phyloP scores from a whole-genome alignment of 148 eudicot species.

The Silene latifolia region DNA sequence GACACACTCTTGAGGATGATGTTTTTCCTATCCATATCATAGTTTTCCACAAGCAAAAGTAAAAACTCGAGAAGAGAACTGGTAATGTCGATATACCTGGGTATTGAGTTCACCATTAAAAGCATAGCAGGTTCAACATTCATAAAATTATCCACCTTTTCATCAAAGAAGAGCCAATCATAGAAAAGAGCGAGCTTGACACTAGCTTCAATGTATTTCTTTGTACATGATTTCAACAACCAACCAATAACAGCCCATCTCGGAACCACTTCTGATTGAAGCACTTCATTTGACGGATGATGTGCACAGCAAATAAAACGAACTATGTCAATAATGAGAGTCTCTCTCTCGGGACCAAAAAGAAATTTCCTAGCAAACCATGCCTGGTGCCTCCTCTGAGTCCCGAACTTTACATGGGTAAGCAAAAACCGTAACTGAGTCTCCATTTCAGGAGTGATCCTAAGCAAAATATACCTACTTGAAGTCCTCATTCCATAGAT shows the following conservation, averaged over 20 bases:
- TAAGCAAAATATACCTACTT: constrained; percentile 56
- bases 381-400: constrained; percentile 64
- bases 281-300: constrained; percentile 78
- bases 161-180: constrained; percentile 95
- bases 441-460: constrained; percentile 79
- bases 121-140: constrained; percentile 84
- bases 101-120: constrained; percentile 69
- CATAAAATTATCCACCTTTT: constrained; percentile 61
- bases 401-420: constrained; percentile 67
- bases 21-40: constrained; percentile 63
- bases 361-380: constrained; percentile 83
- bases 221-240: constrained; percentile 56
- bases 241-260: constrained; percentile 96
- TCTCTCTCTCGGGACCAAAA: constrained; percentile 50
- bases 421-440: constrained; percentile 72
- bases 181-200: constrained; percentile 75
- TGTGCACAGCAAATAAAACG: constrained; percentile 79
- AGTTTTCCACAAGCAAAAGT: constrained; percentile 59
- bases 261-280: constrained; percentile 63
- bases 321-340: constrained; percentile 64
- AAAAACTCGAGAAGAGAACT: constrained; percentile 73
- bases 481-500: constrained; percentile 61
- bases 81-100: constrained; percentile 62
- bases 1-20: constrained; percentile 46
- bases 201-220: constrained; percentile 62